Conservation (phyloP, 768 basidiomycete genomes). For the Mycena belliarum region DNA sequence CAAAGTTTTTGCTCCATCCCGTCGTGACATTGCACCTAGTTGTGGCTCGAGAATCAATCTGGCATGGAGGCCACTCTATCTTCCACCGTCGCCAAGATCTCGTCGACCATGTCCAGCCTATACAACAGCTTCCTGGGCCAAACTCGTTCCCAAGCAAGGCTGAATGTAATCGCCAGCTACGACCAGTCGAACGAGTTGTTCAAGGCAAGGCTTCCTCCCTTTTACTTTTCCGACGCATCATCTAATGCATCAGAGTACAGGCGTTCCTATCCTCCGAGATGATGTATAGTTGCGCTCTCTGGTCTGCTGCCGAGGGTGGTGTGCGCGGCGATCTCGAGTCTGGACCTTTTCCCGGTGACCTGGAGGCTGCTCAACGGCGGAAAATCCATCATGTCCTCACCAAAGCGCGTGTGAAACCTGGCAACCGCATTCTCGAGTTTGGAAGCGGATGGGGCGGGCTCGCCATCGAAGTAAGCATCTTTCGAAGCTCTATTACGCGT, state of each 20-base stretch:
- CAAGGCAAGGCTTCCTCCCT: conserved; percentile 44
- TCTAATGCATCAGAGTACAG: conserved; percentile 33
- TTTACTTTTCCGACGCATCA: conserved; percentile 2
- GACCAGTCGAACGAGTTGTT: conserved; percentile 92
- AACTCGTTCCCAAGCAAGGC: conserved; percentile 69
- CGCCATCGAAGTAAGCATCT: conserved; percentile 70
- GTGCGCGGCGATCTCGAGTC: conserved; percentile 67
- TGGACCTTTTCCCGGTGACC: conserved; percentile 61
- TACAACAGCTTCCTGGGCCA: conserved; percentile 77
- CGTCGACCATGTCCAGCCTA: conserved; percentile 59
- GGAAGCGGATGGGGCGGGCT: conserved; percentile 94
- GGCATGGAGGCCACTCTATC: conserved; percentile 59
- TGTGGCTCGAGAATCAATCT: conserved; percentile 70
- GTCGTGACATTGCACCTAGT: conserved; percentile 34
- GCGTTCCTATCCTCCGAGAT: conserved; percentile 85
- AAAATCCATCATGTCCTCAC: conserved; percentile 83
- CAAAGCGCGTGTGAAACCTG: conserved; percentile 74
- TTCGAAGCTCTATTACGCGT: neutral
- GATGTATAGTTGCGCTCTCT: conserved; percentile 94
- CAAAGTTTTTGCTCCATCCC: conserved; percentile 4
- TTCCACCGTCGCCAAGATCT: conserved; percentile 55
- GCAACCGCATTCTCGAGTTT: conserved; percentile 85
- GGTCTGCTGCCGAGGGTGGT: conserved; percentile 79
- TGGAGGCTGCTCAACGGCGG: conserved; percentile 80
- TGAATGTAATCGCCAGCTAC: conserved; percentile 84